These are phyloP conservation scores for Tardiomyces depauwii DNA, from an alignment of 1,139 yeast genomes.

Conservation along the genomic window DNA sequence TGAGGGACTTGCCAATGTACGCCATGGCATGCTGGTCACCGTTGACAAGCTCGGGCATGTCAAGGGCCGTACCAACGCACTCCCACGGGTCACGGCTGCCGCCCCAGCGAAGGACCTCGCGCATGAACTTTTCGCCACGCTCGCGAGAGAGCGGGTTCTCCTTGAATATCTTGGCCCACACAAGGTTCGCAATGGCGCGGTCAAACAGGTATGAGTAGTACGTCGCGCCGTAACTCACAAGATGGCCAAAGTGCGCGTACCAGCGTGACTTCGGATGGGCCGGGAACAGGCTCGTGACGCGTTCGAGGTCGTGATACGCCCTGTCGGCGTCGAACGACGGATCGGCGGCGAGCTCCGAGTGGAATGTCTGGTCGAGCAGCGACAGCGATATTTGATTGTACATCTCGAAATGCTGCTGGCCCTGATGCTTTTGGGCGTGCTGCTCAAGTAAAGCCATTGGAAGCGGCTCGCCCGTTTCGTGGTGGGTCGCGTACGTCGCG, in stretches of 20 bases:
- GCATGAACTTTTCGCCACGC: slow-evolving; percentile 66
- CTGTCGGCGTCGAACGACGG: slow-evolving; percentile 38
- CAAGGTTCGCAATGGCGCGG: slow-evolving; percentile 80
- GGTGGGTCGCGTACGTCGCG: slow-evolving; percentile 61
- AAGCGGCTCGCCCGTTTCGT: slow-evolving; percentile 53
- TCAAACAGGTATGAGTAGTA: slow-evolving; percentile 89
- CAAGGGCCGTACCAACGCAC: slow-evolving; percentile 71
- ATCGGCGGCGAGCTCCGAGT: slow-evolving; percentile 29
- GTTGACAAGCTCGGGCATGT: slow-evolving; percentile 41
- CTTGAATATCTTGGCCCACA: slow-evolving; percentile 65
- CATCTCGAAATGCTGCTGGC: slow-evolving; percentile 60
- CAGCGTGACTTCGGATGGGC: slow-evolving; percentile 48
- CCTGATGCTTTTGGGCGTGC: slow-evolving; percentile 42
- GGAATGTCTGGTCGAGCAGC: slow-evolving; percentile 70
- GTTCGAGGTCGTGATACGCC: slow-evolving; percentile 58
- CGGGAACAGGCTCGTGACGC: slow-evolving; percentile 28
- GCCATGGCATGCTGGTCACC: slow-evolving; percentile 76
- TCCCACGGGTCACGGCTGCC: slow-evolving; percentile 88
- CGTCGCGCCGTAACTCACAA: slow-evolving; percentile 89
- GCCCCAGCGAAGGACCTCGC: slow-evolving; percentile 79
- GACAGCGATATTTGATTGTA: slow-evolving; percentile 89
- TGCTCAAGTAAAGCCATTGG: slow-evolving; percentile 38
- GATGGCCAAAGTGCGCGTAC: slow-evolving; percentile 93
- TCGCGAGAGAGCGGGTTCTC: slow-evolving; percentile 50
- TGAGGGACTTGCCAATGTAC: slow-evolving; percentile 34